These are phyloP conservation scores for Kwoniella shandongensis DNA, from an alignment of 768 basidiomycete species.

Conservation along the genomic window DNA sequence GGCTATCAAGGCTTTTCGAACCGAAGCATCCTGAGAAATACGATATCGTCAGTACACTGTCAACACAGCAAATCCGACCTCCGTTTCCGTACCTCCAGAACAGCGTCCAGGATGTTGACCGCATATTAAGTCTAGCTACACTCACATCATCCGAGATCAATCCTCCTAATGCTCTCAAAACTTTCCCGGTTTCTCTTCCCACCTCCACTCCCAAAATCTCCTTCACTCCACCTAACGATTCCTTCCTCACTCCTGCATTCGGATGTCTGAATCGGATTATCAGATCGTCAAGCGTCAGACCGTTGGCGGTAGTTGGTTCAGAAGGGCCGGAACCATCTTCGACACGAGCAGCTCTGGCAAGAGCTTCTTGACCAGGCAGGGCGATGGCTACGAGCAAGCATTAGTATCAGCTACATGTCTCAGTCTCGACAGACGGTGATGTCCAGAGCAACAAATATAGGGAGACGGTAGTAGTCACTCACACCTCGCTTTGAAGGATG, in stretches of 20 bases:
- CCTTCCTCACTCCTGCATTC: slow-evolving; percentile 71
- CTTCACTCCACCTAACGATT: slow-evolving; percentile 55
- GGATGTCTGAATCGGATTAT: slow-evolving; percentile 79
- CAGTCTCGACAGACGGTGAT: background rate
- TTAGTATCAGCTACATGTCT: background rate
- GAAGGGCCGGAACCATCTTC: slow-evolving; percentile 31
- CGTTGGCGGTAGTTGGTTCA: slow-evolving; percentile 72
- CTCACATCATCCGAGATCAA: slow-evolving; percentile 79
- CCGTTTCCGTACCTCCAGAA: too few species aligned
- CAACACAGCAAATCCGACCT: too few species aligned
- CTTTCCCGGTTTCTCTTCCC: slow-evolving; percentile 43
- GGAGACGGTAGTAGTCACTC: slow-evolving; percentile 53
- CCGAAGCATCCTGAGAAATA: slow-evolving; percentile 71
- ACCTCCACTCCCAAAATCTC: slow-evolving; percentile 32
- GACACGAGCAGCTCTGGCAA: slow-evolving; percentile 56
- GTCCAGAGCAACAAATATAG: background rate
- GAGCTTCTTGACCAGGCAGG: slow-evolving; percentile 72
- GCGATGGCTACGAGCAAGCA: slow-evolving; percentile 68
- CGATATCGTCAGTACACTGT: too few species aligned
- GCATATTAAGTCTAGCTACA: slow-evolving; percentile 3
- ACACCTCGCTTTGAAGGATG: slow-evolving; percentile 94
- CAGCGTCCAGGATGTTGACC: background rate
- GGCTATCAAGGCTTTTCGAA: slow-evolving; percentile 69
- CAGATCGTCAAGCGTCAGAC: slow-evolving; percentile 73
- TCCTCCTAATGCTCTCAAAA: slow-evolving; percentile 55